Evolutionary conservation across 495 filamentous ascomycete species (phyloP).

Genomic region (Alectoria sarmentosa): DNA sequence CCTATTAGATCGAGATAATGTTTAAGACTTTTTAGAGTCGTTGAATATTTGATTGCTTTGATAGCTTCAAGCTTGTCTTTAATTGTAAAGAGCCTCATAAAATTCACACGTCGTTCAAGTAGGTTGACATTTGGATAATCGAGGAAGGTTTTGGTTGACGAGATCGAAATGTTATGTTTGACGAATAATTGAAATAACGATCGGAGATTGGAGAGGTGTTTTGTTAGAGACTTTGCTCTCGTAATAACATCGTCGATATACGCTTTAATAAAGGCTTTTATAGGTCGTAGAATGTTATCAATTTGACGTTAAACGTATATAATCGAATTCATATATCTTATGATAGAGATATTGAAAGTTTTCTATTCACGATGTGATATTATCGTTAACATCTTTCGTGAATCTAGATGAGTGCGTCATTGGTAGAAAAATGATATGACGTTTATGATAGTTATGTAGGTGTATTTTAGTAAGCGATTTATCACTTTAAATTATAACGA

Average conservation of each 20-base stretch:
- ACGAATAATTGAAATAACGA: not conserved
- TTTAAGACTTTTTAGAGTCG: too few relatives aligned
- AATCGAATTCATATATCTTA: conserved; percentile 17
- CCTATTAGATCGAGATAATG: too few relatives aligned
- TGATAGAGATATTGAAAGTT: conserved; percentile 20
- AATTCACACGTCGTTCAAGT: not conserved
- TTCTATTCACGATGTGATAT: conserved; percentile 15
- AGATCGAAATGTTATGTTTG: not conserved
- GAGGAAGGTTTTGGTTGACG: not conserved
- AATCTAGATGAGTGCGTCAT: conserved; percentile 5
- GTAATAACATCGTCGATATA: not conserved
- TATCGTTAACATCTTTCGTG: conserved; percentile 12
- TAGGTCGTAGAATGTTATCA: conserved; percentile 1
- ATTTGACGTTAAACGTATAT: conserved; percentile 5
- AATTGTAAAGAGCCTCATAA: too few relatives aligned
- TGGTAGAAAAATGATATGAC: conserved; percentile 18
- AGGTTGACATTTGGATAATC: not conserved
- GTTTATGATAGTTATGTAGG: not conserved
- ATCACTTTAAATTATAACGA: conserved; percentile 16
- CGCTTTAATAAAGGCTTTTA: too few relatives aligned
- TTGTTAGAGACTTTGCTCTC: not conserved
- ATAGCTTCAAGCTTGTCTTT: not conserved
- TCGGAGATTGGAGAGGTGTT: not conserved
- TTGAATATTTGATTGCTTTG: not conserved
- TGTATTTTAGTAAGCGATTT: not conserved